A percentile compares a stretch with the other conserved stretches of the same genome.
These are phyloP conservation scores for Fusarium sublunatum DNA, from an alignment of 2,329 filamentous ascomycete species.

Conservation along the genomic window DNA sequence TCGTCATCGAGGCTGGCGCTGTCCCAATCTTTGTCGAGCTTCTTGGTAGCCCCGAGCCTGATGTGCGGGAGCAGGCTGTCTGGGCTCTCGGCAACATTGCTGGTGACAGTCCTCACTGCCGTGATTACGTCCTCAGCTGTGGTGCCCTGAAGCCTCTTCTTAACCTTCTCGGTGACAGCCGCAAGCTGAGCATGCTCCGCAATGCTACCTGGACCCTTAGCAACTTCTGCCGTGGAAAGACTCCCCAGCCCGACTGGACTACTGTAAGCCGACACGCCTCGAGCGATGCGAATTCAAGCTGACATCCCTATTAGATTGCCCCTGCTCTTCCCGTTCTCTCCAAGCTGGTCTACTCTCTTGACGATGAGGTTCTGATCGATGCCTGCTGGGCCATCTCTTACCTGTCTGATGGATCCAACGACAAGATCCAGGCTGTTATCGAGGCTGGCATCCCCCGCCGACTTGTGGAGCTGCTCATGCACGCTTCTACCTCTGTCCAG, in stretches of 20 bases:
- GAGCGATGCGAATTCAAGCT: constrained; percentile 11
- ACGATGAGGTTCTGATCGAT: constrained; percentile 98
- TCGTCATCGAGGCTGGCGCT: constrained; percentile 97
- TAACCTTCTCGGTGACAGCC: constrained; percentile 91
- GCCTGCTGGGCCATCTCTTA: constrained; percentile 99
- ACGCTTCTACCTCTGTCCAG: constrained; percentile 97
- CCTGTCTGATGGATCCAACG: constrained; percentile 95
- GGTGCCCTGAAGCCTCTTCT: constrained; percentile 93
- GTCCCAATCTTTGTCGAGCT: constrained; percentile 99
- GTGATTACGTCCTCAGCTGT: constrained; percentile 93
- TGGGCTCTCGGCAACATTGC: constrained; percentile 99
- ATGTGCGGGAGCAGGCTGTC: constrained; percentile 97
- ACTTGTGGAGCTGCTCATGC: constrained; percentile 96
- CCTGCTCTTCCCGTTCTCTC: constrained; percentile 94
- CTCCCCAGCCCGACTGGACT: constrained; percentile 96
- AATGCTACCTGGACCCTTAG: constrained; percentile 99
- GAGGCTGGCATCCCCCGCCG: constrained; percentile 97
- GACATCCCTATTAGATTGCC: constrained; percentile 73
- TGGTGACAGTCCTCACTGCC: constrained; percentile 96
- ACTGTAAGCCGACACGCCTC: constrained; percentile 71
- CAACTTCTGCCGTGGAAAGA: constrained; percentile 99
- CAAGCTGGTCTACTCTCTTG: constrained; percentile 97
- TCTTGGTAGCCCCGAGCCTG: constrained; percentile 92
- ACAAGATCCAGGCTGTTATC: constrained; percentile 99
- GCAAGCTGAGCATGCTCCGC: constrained; percentile 98